Conservation (phyloP, 805 yeast genomes). For the Metschnikowia henanensis region DNA sequence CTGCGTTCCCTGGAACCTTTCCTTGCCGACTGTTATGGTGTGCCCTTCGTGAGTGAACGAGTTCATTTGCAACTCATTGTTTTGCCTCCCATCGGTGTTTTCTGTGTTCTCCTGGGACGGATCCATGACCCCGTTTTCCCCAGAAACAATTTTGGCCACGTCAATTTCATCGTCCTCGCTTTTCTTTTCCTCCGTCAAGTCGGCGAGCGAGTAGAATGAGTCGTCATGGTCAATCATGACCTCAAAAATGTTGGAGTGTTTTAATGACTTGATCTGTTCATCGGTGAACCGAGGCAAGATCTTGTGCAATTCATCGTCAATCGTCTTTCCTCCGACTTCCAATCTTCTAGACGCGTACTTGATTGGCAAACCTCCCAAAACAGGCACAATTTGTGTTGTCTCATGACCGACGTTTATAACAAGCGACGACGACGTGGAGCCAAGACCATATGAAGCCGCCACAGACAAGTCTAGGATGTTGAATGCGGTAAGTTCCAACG, state of each 20-base stretch:
- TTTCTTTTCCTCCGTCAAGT: constrained; percentile 27
- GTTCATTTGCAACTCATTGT: constrained; percentile 74
- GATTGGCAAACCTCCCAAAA: constrained; percentile 69
- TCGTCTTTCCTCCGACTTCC: constrained; percentile 62
- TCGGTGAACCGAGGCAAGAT: constrained; percentile 57
- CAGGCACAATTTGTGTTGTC: constrained; percentile 75
- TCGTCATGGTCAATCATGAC: constrained; percentile 68
- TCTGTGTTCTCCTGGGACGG: constrained; percentile 31
- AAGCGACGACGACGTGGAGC: constrained; percentile 60
- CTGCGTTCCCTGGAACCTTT: constrained; percentile 80
- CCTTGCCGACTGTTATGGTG: constrained; percentile 77
- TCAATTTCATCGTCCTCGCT: constrained; percentile 72
- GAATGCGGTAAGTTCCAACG: constrained; percentile 69
- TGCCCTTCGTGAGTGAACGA: constrained; percentile 56
- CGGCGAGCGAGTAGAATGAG: constrained; percentile 62
- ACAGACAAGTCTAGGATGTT: constrained; percentile 66
- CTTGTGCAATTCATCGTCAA: constrained; percentile 53
- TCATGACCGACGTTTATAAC: constrained; percentile 81
- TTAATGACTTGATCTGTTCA: constrained; percentile 70
- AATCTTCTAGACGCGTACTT: constrained; percentile 52
- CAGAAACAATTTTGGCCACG: constrained; percentile 85
- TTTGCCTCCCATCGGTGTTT: constrained; percentile 45
- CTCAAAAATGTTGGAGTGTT: constrained; percentile 75
- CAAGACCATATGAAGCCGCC: constrained; percentile 73
- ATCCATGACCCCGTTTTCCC: constrained; percentile 47